phyloP scores from a whole-genome alignment of 78 protist genomes.

The Dictyostelium discoideum region DNA sequence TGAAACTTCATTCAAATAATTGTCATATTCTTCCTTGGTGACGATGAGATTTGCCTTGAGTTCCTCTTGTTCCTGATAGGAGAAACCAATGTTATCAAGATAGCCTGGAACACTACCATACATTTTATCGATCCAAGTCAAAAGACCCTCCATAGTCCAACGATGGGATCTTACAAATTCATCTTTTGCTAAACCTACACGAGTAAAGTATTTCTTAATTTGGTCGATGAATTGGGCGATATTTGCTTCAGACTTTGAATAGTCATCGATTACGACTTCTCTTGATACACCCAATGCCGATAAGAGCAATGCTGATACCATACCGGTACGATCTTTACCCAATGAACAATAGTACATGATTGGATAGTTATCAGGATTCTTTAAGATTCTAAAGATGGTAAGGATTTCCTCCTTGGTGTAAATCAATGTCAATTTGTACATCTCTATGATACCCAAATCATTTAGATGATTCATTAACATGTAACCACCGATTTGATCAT shows the following conservation, averaged over 20 bases:
- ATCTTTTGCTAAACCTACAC: constrained; percentile 56
- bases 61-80: constrained; percentile 55
- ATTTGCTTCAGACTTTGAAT: constrained; percentile 47
- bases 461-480: constrained; percentile 69
- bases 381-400: constrained; percentile 60
- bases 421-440: constrained; percentile 52
- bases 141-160: constrained; percentile 36
- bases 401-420: constrained; percentile 64
- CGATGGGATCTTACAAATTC: constrained; percentile 58
- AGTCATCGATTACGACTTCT: constrained; percentile 30
- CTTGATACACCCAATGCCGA: constrained; percentile 56
- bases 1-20: neutral
- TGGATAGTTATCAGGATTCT: constrained; percentile 56
- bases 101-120: constrained; percentile 33
- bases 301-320: constrained; percentile 20
- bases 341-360: constrained; percentile 69
- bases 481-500: constrained; percentile 62
- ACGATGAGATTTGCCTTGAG: constrained; percentile 53
- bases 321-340: constrained; percentile 75
- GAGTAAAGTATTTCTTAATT: constrained; percentile 45
- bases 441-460: constrained; percentile 56
- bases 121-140: constrained; percentile 52
- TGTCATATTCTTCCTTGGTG: constrained; percentile 48
- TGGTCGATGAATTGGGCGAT: constrained; percentile 22
- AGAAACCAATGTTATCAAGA: constrained; percentile 54